Evolutionary conservation across 2,329 filamentous ascomycete species (phyloP).

Genomic region (Lecanicillium sp.): DNA sequence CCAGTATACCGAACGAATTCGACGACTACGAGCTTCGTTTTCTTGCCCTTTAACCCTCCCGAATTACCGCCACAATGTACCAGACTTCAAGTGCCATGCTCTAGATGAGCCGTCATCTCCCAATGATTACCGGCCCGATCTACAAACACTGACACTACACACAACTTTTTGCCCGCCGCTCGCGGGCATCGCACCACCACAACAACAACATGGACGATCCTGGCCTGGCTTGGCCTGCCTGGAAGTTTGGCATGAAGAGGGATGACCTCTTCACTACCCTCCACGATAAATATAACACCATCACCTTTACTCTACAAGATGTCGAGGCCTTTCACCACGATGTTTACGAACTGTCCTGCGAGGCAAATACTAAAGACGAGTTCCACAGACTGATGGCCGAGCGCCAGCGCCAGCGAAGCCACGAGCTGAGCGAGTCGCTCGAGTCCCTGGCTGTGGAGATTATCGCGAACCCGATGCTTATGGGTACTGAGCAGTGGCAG

Average conservation of each 20-base stretch:
- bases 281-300: conserved; percentile 52
- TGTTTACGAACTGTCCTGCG: conserved; percentile 48
- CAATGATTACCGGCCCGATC: conserved; percentile 4
- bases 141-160: conserved; percentile 9
- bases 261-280: conserved; percentile 49
- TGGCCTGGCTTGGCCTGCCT: conserved; percentile 46
- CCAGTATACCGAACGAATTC: conserved; percentile 6
- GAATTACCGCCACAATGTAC: conserved; percentile 13
- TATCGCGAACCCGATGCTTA: conserved; percentile 49
- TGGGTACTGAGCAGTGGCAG: conserved; percentile 52
- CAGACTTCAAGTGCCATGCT: conserved; percentile 9
- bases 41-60: conserved; percentile 7
- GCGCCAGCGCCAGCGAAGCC: conserved; percentile 44
- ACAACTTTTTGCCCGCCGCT: conserved; percentile 5
- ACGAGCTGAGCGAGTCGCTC: conserved; percentile 46
- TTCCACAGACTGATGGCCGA: conserved; percentile 46
- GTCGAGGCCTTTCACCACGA: conserved; percentile 54
- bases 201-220: conserved; percentile 42
- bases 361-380: conserved; percentile 40
- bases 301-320: conserved; percentile 47
- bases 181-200: conserved; percentile 11
- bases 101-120: conserved; percentile 12
- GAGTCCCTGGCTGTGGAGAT: conserved; percentile 53
- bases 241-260: conserved; percentile 56
- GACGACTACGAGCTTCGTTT: conserved; percentile 3